A percentile compares a stretch with the other conserved stretches of the same genome.
phyloP scores from a whole-genome alignment of 257 asterid genomes.

The Lycium barbarum region DNA sequence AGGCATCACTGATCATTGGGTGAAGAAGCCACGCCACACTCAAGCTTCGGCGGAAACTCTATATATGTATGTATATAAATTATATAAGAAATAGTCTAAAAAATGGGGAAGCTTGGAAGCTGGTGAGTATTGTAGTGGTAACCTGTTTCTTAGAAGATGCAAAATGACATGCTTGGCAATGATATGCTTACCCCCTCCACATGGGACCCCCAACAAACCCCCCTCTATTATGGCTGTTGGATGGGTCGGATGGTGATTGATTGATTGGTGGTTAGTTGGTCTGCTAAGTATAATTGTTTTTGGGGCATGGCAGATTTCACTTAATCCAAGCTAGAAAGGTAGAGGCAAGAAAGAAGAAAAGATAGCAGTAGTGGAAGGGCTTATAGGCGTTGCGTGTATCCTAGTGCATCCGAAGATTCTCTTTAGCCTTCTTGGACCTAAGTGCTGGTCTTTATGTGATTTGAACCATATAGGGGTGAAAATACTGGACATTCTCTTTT shows the following conservation, averaged over 20 bases:
- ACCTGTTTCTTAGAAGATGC: constrained; percentile 4
- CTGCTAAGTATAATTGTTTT: neutral
- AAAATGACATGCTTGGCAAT: constrained; percentile 1
- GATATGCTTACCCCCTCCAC: constrained; percentile 5
- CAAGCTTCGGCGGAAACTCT: too few relatives aligned
- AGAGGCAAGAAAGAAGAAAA: neutral
- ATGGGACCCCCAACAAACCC: neutral
- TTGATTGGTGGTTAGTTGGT: neutral
- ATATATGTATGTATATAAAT: too few relatives aligned
- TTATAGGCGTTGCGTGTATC: neutral
- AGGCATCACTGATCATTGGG: too few relatives aligned
- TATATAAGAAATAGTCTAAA: too few relatives aligned
- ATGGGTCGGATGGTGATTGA: constrained; percentile 10
- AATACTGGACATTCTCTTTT: neutral
- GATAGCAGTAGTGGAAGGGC: neutral
- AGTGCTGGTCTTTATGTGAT: neutral
- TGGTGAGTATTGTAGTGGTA: neutral
- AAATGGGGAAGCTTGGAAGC: neutral
- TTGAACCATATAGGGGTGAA: neutral
- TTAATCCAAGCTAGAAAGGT: neutral
- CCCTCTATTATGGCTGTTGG: constrained; percentile 6
- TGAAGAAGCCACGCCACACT: too few relatives aligned
- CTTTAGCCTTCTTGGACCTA: neutral
- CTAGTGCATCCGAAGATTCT: neutral
- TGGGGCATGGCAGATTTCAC: neutral